Evolutionary conservation across 2,329 filamentous ascomycete genomes (phyloP), one percentile per base, ranked within the genome.

Genomic region (Sclerotinia minor): DNA sequence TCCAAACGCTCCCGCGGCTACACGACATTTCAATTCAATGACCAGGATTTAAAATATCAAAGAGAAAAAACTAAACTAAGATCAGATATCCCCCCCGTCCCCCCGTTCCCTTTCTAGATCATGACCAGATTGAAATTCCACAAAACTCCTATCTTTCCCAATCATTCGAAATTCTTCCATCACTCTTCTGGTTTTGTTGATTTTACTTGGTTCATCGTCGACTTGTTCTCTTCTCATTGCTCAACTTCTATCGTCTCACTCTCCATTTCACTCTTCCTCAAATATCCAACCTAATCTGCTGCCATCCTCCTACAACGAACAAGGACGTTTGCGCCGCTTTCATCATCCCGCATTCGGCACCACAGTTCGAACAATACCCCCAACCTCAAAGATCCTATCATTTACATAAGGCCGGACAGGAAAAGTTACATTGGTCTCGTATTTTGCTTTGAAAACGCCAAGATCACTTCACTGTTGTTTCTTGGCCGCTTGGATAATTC

Each of bases 381-480:
- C 17, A 63, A 50, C 29, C 45, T 52, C 47, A 13, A 41, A 13
- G 13, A 4, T 15, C 38, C 8, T 52, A 49, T 38, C 17, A 38
- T 52, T 29, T 13, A 4, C 15, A 35, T 35, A 58, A 11, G 41
- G 17, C 21, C 15, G 19, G 26, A 38, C 38, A 35, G 15, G 38
- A 35, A 58, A 47, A 3, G 17, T 58, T 9, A 11, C 15, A 32
- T 32, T 21, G 8, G 21, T 26, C 41, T 58, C 64, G 53, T 66
- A 44, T 64, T 54, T n/a, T 50, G 11, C 13, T 44, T 59, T 29
- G 45, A 61, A n/a, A 24, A 55, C 53, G 44, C 63, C 67, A 63
- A 67, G 64, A 67, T 63, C 67, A 53, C 64, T 67, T 67, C 13
- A 57, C 32, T 69, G 65, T 35, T 67, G 58, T 68, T 7, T 58